Evolutionary conservation across 108 stramenopile species (phyloP), one percentile per base, ranked within the genome.

Genomic region (Pseudonitzschia delicatissima): DNA sequence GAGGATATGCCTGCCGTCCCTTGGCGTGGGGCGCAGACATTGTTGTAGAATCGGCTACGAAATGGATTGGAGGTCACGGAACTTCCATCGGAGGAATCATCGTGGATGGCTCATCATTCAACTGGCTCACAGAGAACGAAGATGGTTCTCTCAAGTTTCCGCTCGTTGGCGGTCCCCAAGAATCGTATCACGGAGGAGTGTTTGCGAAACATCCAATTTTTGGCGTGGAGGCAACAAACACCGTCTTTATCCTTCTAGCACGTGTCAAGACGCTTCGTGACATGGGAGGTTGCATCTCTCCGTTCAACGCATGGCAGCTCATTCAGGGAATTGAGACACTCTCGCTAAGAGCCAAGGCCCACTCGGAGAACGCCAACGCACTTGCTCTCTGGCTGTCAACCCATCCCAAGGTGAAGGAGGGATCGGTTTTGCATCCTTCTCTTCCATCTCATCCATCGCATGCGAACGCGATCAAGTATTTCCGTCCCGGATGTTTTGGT

Each of bases 301-400:
- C 96, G 25, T 84, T 87, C 69, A 90, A 91, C 72, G 58, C 86
- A 37, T 96, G 87, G 84, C 79, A 85, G 68, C 64, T 92, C 32
- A 50, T 92, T 20, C 92, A 94, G 68, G 96, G 96, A 18, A 79
- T 97, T 35, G 96, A 97, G 66, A 97, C 96, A 12, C 70, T 97
- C 20, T 60, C 70, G 25, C 73, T 95, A 42, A 82, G 96, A 31
- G 85, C 89, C 79, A 90, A 97, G 61, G 76, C 90, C 8, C 93
- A 94, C 63, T 93, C 84, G 45, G 90, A 91, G 49, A 97, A 97
- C 62, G 72, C 91, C 40, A 49, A 83, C 15, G 81, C 77, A 62
- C 77, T 97, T 1, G 96, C 96, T 17, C 45, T 66, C 47, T 86
- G 77, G 57, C 78, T 97, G 48, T 35, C 80, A 50, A 57, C 49